Evolutionary conservation across 139 green algal species (phyloP).

Genomic region (Pycnococcus provasolii): DNA sequence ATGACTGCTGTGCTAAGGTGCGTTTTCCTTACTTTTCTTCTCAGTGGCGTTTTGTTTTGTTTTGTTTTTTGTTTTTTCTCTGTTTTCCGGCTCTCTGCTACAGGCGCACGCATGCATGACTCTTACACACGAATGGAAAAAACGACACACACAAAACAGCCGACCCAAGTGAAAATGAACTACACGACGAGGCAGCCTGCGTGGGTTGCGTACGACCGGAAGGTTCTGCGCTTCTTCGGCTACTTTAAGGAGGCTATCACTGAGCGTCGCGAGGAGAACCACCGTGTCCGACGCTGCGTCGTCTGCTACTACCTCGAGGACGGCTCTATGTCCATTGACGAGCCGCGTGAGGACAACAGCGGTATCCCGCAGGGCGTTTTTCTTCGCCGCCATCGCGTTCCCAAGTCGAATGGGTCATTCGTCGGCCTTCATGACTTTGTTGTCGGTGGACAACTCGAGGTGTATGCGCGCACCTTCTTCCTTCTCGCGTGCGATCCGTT

Average conservation of each 20-base stretch:
- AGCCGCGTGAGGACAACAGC: constrained; percentile 75
- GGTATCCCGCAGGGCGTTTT: constrained; percentile 75
- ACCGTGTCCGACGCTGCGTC: constrained; percentile 60
- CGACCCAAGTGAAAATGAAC: too few species aligned
- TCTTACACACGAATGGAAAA: too few species aligned
- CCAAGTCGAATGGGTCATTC: constrained; percentile 40
- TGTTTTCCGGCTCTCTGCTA: too few species aligned
- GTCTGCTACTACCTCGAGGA: constrained; percentile 84
- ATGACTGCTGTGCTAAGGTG: too few species aligned
- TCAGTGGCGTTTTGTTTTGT: too few species aligned
- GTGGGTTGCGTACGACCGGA: constrained; percentile 66
- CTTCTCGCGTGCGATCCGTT: constrained; percentile 70
- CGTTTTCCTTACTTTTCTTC: too few species aligned
- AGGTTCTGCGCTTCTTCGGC: constrained; percentile 81
- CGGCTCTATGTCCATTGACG: constrained; percentile 67
- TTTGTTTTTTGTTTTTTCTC: too few species aligned
- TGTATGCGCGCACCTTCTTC: constrained; percentile 60
- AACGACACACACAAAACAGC: too few species aligned
- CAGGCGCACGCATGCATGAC: too few species aligned
- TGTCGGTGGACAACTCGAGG: constrained; percentile 47
- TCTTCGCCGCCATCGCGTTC: constrained; percentile 61
- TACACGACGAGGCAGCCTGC: constrained; percentile 32
- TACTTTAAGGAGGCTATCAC: constrained; percentile 75
- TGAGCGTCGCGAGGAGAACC: constrained; percentile 61
- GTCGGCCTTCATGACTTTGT: constrained; percentile 44